Percentiles rank a stretch among this genome's conserved stretches.
Evolutionary conservation across 768 basidiomycete genomes (phyloP).

Genomic region (Lactifluus subvellereus): DNA sequence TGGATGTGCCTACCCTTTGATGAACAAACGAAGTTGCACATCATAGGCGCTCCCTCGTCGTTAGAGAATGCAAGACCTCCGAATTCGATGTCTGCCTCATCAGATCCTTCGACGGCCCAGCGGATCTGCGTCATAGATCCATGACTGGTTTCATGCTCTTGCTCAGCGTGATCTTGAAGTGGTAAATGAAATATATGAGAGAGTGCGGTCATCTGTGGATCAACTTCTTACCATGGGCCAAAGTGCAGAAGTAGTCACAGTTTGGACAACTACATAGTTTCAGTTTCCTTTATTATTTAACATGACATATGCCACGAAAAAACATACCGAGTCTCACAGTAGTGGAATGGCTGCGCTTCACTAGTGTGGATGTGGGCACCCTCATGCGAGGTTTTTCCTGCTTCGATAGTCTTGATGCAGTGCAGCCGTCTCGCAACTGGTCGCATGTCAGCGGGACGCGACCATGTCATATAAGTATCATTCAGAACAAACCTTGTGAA

Average conservation of each 20-base stretch:
- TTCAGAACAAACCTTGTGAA: constrained; percentile 40
- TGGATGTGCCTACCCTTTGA: constrained; percentile 54
- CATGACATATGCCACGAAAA: not conserved
- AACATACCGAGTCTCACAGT: constrained; percentile 45
- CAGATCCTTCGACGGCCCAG: constrained; percentile 53
- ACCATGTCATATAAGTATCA: no score
- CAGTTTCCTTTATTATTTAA: not conserved
- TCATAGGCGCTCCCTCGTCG: constrained; percentile 57
- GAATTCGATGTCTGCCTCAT: constrained; percentile 45
- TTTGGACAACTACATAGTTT: constrained; percentile 40
- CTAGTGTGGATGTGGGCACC: constrained; percentile 46
- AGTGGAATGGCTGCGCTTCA: constrained; percentile 45
- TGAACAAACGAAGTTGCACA: constrained; percentile 53
- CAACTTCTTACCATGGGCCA: constrained; percentile 42
- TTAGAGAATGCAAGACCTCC: constrained; percentile 50
- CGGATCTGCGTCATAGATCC: constrained; percentile 56
- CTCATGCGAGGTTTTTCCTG: constrained; percentile 37
- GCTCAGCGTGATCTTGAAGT: constrained; percentile 48
- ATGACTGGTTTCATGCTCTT: constrained; percentile 56
- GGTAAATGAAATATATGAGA: not conserved
- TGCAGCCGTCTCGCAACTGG: constrained; percentile 48
- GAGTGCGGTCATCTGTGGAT: not conserved
- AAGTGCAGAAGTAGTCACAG: constrained; percentile 54
- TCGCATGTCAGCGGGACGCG: not conserved
- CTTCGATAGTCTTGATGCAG: constrained; percentile 43